A percentile compares a stretch with the other conserved stretches of the same genome.
Evolutionary conservation across 1,284 basidiomycete species (phyloP).

Genomic region (Schizopora paradoxa): DNA sequence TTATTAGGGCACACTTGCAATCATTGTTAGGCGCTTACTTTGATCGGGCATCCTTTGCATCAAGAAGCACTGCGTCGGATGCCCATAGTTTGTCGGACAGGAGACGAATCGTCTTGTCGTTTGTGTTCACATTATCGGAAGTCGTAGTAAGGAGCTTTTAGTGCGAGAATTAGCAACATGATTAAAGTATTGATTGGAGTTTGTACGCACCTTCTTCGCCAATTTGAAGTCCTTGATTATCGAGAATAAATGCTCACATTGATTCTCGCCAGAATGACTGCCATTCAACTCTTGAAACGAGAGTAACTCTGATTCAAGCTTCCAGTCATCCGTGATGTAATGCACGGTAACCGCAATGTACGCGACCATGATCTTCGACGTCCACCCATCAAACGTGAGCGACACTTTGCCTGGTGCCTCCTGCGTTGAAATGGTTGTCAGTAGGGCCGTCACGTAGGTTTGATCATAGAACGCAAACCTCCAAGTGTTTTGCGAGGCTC

Average conservation of each 20-base stretch:
- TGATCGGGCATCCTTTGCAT: background rate
- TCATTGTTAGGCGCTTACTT: background rate
- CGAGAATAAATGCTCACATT: background rate
- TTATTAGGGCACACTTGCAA: too few relatives aligned
- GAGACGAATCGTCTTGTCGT: background rate
- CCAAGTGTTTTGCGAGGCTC: background rate
- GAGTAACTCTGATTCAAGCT: constrained; percentile 3
- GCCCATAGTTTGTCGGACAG: background rate
- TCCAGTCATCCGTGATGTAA: constrained; percentile 6
- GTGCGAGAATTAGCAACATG: background rate
- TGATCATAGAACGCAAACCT: background rate
- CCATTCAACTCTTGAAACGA: constrained; percentile 6
- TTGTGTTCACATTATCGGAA: constrained; percentile 7
- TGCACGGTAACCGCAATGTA: constrained; percentile 11
- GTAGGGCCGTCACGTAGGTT: background rate
- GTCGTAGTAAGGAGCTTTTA: constrained; percentile 1
- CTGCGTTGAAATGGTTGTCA: background rate
- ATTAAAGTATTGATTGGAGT: background rate
- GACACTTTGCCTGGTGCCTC: constrained; percentile 3
- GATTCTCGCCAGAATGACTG: constrained; percentile 14
- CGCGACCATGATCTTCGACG: constrained; percentile 9
- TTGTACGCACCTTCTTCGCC: background rate
- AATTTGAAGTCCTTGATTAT: background rate
- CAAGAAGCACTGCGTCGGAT: background rate
- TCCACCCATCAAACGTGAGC: constrained; percentile 14